These are phyloP conservation scores for Sclerotinia subarctica DNA, from an alignment of 2,329 filamentous ascomycete species.

Conservation along the genomic window DNA sequence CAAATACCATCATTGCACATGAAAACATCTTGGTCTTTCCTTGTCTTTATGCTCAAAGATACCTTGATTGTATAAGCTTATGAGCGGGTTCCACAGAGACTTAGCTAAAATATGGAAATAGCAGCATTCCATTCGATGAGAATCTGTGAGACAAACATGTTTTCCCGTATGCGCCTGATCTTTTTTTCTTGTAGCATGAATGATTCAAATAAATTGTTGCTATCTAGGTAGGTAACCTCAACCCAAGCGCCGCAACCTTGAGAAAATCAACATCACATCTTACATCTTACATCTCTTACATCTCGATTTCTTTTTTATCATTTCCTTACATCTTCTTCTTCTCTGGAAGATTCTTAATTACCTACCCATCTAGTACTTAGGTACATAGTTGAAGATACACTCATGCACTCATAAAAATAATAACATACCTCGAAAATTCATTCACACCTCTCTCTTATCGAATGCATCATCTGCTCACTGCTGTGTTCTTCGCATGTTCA, in stretches of 20 bases:
- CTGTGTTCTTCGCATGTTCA: conserved; percentile 17
- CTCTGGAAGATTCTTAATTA: neutral
- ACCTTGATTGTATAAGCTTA: neutral
- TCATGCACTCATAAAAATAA: neutral
- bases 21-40: conserved; percentile 7
- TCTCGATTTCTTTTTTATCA: neutral
- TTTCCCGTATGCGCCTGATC: conserved; percentile 13
- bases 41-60: conserved; percentile 6
- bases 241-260: conserved; percentile 6
- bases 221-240: neutral
- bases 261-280: conserved; percentile 1
- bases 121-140: conserved; percentile 1
- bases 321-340: neutral
- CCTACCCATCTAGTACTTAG: no score
- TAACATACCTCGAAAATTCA: conserved; percentile 4
- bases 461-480: conserved; percentile 19
- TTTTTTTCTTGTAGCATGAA: neutral
- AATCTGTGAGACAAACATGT: neutral
- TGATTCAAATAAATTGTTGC: conserved; percentile 5
- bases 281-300: neutral
- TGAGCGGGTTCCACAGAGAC: neutral
- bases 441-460: neutral
- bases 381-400: neutral
- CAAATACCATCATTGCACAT: conserved; percentile 12
- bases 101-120: neutral